Base-by-base conservation (phyloP, 2,329 filamentous ascomycete genomes). In the Gremmenia infestans region DNA sequence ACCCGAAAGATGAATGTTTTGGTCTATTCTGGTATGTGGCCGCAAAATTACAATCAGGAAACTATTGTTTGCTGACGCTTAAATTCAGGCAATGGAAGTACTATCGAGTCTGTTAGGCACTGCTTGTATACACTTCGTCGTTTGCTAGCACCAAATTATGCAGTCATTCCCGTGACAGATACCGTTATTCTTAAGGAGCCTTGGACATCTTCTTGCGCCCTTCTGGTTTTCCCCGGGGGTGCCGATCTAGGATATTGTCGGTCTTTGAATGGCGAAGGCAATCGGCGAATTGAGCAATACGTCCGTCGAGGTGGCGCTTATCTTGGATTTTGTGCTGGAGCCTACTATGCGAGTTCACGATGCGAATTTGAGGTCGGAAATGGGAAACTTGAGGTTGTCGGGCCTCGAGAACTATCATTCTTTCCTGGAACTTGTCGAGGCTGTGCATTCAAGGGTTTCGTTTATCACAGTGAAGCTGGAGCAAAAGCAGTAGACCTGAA, bases 311-410 rank as follows among this genome's bases (percentile, higher is more conserved):
- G 94, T 28, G 94, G 94, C 15, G 78, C 82, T 0, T 99, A 94
- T 68, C 80, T 99, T 2, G 94, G 94, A 0, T 86, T 99, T 65
- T 99, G 94, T 70, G 94, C 94, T 2, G 94, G 94, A 5, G 94
- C 88, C 11, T 99, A 99, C 73, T 99, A 96, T 67, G 94, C 88
- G 22, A 85, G 81, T 62, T 77, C 79, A 40, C 80, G 79, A 60
- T 97, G 93, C 69, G 94, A 99, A 71, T 99, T 97, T 61, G 93
- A 97, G 73, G 86, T 94, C 12, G 91, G 91, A 2, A 85, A 94
- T 68, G 81, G 80, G 62, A 79, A 81, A 1, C 81, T 97, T 74
- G 90, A 96, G 68, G 93, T 99, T 3, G 76, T 96, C 28, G 94
- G 94, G 0, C 80, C 85, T 47, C 80, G 94, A 40, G 94, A 99